phyloP scores from a whole-genome alignment of 2,329 filamentous ascomycete genomes.

The Diaporthe sp. region DNA sequence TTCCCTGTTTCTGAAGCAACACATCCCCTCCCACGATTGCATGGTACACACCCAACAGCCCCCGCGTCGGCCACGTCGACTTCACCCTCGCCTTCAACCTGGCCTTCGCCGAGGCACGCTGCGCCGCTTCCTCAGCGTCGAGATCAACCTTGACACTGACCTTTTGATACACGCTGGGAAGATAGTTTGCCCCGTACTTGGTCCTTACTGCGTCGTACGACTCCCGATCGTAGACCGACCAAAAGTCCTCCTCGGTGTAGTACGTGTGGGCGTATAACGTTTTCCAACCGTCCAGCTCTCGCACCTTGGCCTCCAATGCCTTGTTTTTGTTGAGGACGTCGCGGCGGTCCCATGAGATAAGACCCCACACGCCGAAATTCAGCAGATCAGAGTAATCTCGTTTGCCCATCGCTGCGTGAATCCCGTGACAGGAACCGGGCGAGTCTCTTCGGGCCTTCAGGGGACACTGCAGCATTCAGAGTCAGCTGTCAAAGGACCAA shows the following conservation, averaged over 20 bases:
- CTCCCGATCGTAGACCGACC: constrained; percentile 68
- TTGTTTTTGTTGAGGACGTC: constrained; percentile 66
- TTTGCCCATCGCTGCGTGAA: constrained; percentile 54
- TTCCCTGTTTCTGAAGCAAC: constrained; percentile 9
- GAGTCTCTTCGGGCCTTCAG: constrained; percentile 55
- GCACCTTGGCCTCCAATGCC: constrained; percentile 68
- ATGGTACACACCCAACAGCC: constrained; percentile 19
- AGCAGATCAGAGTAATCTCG: constrained; percentile 49
- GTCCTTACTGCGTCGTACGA: constrained; percentile 68
- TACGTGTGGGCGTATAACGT: constrained; percentile 78
- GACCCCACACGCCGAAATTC: constrained; percentile 74
- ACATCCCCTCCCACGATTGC: constrained; percentile 16
- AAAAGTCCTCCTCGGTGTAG: constrained; percentile 76
- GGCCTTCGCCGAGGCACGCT: background rate
- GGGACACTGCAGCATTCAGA: too few species aligned
- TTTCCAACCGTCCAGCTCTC: constrained; percentile 72
- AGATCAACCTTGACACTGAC: constrained; percentile 66
- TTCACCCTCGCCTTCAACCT: background rate
- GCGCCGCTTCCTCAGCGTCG: constrained; percentile 43
- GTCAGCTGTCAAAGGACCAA: too few species aligned
- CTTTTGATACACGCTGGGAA: constrained; percentile 76
- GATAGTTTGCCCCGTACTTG: constrained; percentile 67
- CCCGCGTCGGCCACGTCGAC: constrained; percentile 21
- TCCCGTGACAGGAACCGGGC: constrained; percentile 54
- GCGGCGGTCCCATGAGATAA: constrained; percentile 51